Percentiles rank a stretch among this genome's conserved stretches.
Evolutionary conservation across 202 grass and related monocot species (phyloP).

Genomic region (Panicum hallii): DNA sequence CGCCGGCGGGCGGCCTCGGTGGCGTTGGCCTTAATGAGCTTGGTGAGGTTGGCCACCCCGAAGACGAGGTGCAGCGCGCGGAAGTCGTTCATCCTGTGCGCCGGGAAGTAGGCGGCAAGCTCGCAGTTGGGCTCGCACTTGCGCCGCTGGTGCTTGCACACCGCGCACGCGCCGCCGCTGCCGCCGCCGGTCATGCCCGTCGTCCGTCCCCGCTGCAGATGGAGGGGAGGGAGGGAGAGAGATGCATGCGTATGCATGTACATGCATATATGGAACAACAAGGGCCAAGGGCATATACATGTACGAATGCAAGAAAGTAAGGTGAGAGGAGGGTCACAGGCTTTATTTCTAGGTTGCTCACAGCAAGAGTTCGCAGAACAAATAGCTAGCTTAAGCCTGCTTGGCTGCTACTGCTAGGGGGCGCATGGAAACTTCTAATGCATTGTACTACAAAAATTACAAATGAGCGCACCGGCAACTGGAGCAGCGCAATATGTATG

Average conservation of each 20-base stretch:
- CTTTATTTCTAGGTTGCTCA: slow-evolving; percentile 71
- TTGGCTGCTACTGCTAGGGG: too few relatives aligned
- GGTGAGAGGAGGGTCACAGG: slow-evolving; percentile 65
- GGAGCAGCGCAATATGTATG: too few relatives aligned
- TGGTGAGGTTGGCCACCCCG: slow-evolving; percentile 81
- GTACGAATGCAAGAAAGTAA: slow-evolving; percentile 56
- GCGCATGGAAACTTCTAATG: too few relatives aligned
- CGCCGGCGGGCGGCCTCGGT: slow-evolving; percentile 50
- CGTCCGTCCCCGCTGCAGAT: background rate
- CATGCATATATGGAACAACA: too few relatives aligned
- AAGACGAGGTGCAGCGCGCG: slow-evolving; percentile 75
- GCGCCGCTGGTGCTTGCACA: slow-evolving; percentile 90
- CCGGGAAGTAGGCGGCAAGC: slow-evolving; percentile 79
- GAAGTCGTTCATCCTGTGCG: slow-evolving; percentile 74
- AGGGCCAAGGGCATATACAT: slow-evolving; percentile 1
- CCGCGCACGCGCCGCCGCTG: slow-evolving; percentile 66
- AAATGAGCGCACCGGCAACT: too few relatives aligned
- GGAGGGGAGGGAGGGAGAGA: too few relatives aligned
- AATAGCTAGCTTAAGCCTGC: too few relatives aligned
- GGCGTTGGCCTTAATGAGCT: slow-evolving; percentile 80
- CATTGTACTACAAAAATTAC: too few relatives aligned
- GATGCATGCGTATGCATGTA: background rate
- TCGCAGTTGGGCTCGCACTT: slow-evolving; percentile 85
- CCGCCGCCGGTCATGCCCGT: slow-evolving; percentile 50
- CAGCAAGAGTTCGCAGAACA: slow-evolving; percentile 56